Evolutionary conservation across 352 stramenopile genomes (phyloP).

Genomic region (Phytophthora pini): DNA sequence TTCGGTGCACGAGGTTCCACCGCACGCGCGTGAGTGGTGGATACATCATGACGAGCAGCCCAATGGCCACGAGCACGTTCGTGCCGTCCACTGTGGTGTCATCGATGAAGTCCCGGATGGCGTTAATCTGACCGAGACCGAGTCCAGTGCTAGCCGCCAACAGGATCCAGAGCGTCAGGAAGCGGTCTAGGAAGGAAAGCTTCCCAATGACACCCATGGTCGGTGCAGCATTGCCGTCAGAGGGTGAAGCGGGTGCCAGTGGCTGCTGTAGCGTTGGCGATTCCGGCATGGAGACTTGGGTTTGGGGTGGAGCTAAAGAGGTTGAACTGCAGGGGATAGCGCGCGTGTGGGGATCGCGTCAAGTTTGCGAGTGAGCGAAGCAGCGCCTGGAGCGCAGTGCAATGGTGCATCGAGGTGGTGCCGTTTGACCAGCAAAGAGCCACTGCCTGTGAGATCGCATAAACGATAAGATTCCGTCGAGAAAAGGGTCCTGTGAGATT

Average conservation of each 20-base stretch:
- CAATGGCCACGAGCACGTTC: slow-evolving; percentile 59
- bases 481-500: background rate
- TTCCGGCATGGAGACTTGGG: background rate
- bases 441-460: background rate
- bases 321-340: background rate
- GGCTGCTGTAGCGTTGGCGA: slow-evolving; percentile 9
- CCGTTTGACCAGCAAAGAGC: slow-evolving; percentile 2
- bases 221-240: background rate
- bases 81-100: slow-evolving; percentile 52
- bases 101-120: slow-evolving; percentile 50
- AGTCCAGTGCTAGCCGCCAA: slow-evolving; percentile 41
- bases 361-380: slow-evolving; percentile 2
- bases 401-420: background rate
- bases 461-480: background rate
- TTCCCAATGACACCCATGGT: slow-evolving; percentile 9
- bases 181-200: slow-evolving; percentile 49
- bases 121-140: slow-evolving; percentile 40
- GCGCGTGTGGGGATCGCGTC: background rate
- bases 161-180: slow-evolving; percentile 61
- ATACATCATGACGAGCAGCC: slow-evolving; percentile 69
- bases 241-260: background rate
- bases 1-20: slow-evolving; percentile 60
- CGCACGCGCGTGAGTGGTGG: slow-evolving; percentile 54
- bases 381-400: background rate
- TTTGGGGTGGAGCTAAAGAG: background rate